Base-by-base conservation (phyloP, 2,329 filamentous ascomycete species). In the Penicillium capsulatum region DNA sequence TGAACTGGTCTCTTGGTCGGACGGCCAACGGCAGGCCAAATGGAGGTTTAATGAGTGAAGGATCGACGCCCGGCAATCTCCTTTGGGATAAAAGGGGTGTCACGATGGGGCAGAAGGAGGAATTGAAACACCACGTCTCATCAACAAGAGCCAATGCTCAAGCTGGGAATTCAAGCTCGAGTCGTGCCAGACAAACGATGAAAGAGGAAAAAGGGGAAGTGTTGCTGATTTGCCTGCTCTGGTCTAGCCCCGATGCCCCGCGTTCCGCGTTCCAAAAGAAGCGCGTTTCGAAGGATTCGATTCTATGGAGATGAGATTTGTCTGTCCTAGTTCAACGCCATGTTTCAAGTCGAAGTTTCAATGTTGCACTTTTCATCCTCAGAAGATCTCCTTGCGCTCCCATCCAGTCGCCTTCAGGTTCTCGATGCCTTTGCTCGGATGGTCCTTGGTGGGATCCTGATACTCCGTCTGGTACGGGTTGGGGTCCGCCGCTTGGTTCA, bases 391-490 rank as follows among this genome's bases (percentile, higher is more conserved):
- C 2, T 80, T 68, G 17, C 91, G 74, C 61, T 96, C 89, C 77
- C 86, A 98, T 1, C 92, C 92, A 1, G 73, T 73, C 0, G 83
- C 75, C 60, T 81, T 77, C 50, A 77, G 77, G 32, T 81, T 75
- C 37, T 75, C 71, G 41, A 84, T 75, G 2, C 77, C 80, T 64
- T 84, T 85, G 1, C 79, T 78, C 3, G 84, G 86, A 51, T 91
- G 87, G 16, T 80, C 77, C 47, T 73, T 72, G 4, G 70, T 69
- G 10, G 72, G 70, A 47, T 88, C 79, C 65, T 85, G 87, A 71
- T 91, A 96, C 54, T 81, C 76, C 64, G 82, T 86, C 31, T 87
- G 83, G 59, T 92, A 98, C 2, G 92, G 92, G 59, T 98, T 98
- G 2, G 91, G 90, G 59, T 98, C 92, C 22, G 81, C 75, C 36